These are phyloP conservation scores for Sporothrix luriei DNA, from an alignment of 2,329 filamentous ascomycete species.

Conservation along the genomic window DNA sequence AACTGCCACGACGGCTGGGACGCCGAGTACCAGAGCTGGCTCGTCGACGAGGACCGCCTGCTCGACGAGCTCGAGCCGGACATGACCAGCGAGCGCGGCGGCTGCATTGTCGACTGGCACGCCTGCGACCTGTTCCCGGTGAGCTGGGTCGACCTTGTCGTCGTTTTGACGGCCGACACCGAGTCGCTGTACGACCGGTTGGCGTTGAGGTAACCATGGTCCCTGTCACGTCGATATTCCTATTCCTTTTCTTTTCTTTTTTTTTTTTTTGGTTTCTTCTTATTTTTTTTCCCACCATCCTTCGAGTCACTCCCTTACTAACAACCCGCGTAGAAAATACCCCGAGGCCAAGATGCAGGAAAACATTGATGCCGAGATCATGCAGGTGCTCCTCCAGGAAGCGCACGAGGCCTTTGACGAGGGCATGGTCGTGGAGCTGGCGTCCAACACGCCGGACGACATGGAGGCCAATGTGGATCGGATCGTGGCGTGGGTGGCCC, in stretches of 20 bases:
- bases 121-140: constrained; percentile 93
- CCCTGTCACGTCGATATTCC: not conserved
- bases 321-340: constrained; percentile 63
- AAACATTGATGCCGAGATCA: constrained; percentile 96
- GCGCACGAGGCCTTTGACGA: constrained; percentile 83
- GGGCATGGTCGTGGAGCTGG: constrained; percentile 85
- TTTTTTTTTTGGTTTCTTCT: not conserved
- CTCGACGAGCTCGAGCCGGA: constrained; percentile 77
- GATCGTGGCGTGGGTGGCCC: constrained; percentile 76
- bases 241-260: not conserved
- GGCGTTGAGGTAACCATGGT: constrained; percentile 60
- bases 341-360: constrained; percentile 87
- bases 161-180: constrained; percentile 83
- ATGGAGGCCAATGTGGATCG: constrained; percentile 87
- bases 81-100: constrained; percentile 76
- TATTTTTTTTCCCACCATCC: not conserved
- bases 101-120: constrained; percentile 95
- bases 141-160: constrained; percentile 91
- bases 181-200: constrained; percentile 82
- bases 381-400: constrained; percentile 90
- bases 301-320: not conserved
- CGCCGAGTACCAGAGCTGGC: constrained; percentile 81
- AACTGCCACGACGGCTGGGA: constrained; percentile 87
- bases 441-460: constrained; percentile 78
- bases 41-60: constrained; percentile 93